Conservation (phyloP, 805 yeast species). For the Candida pseudofarinosa region DNA sequence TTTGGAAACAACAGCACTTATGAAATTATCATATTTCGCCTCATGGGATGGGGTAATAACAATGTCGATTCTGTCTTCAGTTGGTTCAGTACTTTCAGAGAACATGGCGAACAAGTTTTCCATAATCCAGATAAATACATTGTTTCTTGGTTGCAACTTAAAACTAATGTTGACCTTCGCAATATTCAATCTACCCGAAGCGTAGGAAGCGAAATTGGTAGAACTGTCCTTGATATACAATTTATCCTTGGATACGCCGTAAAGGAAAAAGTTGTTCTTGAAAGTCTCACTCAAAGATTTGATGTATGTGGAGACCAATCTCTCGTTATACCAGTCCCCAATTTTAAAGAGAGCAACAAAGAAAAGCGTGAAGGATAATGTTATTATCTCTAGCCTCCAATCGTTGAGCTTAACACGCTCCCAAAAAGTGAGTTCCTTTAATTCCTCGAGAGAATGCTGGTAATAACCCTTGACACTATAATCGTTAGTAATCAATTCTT, state of each 20-base stretch:
- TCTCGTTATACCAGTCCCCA: slow-evolving; percentile 60
- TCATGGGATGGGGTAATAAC: slow-evolving; percentile 52
- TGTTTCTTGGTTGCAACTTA: slow-evolving; percentile 75
- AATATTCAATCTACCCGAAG: slow-evolving; percentile 83
- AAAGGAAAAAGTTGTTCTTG: slow-evolving; percentile 69
- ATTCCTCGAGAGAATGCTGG: slow-evolving; percentile 45
- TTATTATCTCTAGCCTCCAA: slow-evolving; percentile 71
- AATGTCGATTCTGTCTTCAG: slow-evolving; percentile 58
- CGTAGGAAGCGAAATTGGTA: slow-evolving; percentile 65
- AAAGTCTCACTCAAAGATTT: slow-evolving; percentile 49
- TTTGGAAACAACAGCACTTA: slow-evolving; percentile 83
- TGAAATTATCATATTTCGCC: slow-evolving; percentile 60
- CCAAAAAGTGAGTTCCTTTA: slow-evolving; percentile 52
- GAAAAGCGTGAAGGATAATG: slow-evolving; percentile 46
- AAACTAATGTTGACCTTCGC: slow-evolving; percentile 58
- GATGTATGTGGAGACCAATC: slow-evolving; percentile 52
- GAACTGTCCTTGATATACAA: slow-evolving; percentile 59
- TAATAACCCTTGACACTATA: slow-evolving; percentile 12
- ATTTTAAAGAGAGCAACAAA: slow-evolving; percentile 49
- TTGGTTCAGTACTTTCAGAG: slow-evolving; percentile 51
- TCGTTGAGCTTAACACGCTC: slow-evolving; percentile 60
- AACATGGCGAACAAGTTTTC: slow-evolving; percentile 61
- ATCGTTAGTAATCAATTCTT: not conserved
- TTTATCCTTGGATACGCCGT: slow-evolving; percentile 51
- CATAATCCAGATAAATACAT: slow-evolving; percentile 59